Base-by-base conservation (phyloP, 805 yeast genomes). In the Ogataea henricii region DNA sequence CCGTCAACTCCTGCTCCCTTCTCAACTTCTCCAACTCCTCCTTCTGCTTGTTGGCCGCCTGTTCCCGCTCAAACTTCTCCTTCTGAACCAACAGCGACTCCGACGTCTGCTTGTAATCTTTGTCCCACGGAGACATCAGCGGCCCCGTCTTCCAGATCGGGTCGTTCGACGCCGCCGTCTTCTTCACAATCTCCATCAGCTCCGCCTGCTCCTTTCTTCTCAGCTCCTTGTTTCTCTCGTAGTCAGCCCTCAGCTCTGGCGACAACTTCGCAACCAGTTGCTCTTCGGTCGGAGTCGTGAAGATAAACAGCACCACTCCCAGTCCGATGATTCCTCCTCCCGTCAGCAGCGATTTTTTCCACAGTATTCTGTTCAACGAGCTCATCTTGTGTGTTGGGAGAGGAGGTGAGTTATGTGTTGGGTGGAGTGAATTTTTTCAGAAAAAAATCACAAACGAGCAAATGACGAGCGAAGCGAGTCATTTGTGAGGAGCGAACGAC, bases 101-200 rank as follows among this genome's bases (percentile, higher is more conserved):
- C 17, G 70, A 64, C 4, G 63, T 49, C 10, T 59, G 55, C 35
- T 47, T 48, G 47, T 53, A 49, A 40, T 78, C 75, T 48, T 75
- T 60, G 45, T 78, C 92, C 78, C 87, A 85, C 0, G 95, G 94
- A 1, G 85, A 77, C 37, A 72, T 69, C 32, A 87, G 76, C 1
- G 81, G 71, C 0, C 91, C 95, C 0, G 95, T 82, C 62, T 78
- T 84, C 96, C 96, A 87, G 41, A 87, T 81, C 0, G 96, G 96
- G 47, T 86, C 89, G 55, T 82, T 74, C 13, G 89, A 82, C 1
- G 77, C 73, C 2, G 89, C 67, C 0, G 94, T 86, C 52, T 76
- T 61, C 48, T 77, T 71, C 1, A 81, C 91, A 21, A 85, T 81
- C 53, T 78, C 79, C 78, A 85, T 85, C 52, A 87, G 64, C 59